Conservation (phyloP, 2,329 filamentous ascomycete species). For the Nothomitra cinnamomea region DNA sequence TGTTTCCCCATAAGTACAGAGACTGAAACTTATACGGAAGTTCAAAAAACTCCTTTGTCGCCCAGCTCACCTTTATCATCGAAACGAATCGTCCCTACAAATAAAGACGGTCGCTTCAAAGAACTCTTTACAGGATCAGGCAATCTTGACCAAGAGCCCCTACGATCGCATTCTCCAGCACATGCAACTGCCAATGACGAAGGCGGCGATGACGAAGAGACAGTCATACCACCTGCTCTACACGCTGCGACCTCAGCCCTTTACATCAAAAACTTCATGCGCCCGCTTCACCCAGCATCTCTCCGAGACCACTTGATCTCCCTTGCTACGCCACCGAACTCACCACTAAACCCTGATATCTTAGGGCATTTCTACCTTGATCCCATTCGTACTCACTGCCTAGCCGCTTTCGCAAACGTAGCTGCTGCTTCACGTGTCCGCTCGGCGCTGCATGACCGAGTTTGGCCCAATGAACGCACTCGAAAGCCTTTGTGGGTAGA, state of each 20-base stretch:
- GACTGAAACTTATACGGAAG: not conserved
- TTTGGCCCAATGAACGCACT: constrained; percentile 78
- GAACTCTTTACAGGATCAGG: constrained; percentile 24
- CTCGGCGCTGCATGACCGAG: constrained; percentile 53
- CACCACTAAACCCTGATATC: constrained; percentile 33
- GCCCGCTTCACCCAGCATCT: constrained; percentile 53
- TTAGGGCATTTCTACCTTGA: constrained; percentile 65
- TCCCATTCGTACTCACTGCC: constrained; percentile 71
- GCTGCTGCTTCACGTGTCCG: constrained; percentile 63
- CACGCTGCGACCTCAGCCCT: constrained; percentile 61
- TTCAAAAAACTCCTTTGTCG: not conserved
- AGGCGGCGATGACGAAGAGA: constrained; percentile 22
- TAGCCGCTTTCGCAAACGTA: constrained; percentile 53
- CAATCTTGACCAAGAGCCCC: constrained; percentile 16
- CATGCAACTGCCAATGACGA: constrained; percentile 7
- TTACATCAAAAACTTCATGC: constrained; percentile 83
- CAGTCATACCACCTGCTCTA: constrained; percentile 35
- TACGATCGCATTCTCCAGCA: constrained; percentile 12
- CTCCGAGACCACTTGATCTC: constrained; percentile 52
- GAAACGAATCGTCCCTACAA: not conserved
- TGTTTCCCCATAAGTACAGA: not conserved
- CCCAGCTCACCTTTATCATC: not conserved
- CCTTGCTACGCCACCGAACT: constrained; percentile 44
- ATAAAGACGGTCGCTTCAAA: constrained; percentile 30
- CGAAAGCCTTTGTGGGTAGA: constrained; percentile 78